Base-by-base conservation (phyloP, 2,329 filamentous ascomycete species). In the Fusarium sp. region DNA sequence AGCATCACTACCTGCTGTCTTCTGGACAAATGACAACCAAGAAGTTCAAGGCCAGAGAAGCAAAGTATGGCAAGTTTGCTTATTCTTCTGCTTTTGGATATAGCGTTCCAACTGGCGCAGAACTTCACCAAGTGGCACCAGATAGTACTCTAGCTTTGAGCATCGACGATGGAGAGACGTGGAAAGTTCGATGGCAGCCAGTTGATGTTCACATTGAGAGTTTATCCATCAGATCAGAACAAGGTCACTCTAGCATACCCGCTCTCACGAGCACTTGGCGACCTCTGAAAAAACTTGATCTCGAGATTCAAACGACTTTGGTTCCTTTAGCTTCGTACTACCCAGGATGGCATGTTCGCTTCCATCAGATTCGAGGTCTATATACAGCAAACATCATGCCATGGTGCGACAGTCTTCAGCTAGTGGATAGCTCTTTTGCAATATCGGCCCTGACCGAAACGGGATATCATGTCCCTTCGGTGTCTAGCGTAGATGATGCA, bases 61-160 rank as follows among this genome's bases (percentile, higher is more conserved):
- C 79, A 5, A 81, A 81, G 52, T 81, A 81, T 56, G 71, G 73
- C 53, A 81, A 80, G 49, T 79, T 80, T 31, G 78, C 78, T 5
- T 81, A 82, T 63, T 82, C 80, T 0, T 82, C 80, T 0, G 63
- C 76, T 0, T 81, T 82, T 44, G 75, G 71, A 0, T 82, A 82
- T 46, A 76, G 73, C 31, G 77, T 80, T 0, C 78, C 78, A 0
- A 73, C 72, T 0, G 78, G 78, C 32, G 67, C 52, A 3, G 47
- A 68, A 6, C 58, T 72, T 6, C 57, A 65, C 15, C 78, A 77
- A 27, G 60, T 73, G 10, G 73, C 73, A 0, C 73, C 73, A 0
- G 73, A 76, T 31, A 76, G 58, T 21, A 57, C 60, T 0, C 41
- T 76, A 3, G 66, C 63, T 0, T 6, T 76, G 9, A 76, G 68